These are phyloP conservation scores for Nadsonia starkeyi-henricii DNA, from an alignment of 1,139 yeast genomes.

Conservation along the genomic window DNA sequence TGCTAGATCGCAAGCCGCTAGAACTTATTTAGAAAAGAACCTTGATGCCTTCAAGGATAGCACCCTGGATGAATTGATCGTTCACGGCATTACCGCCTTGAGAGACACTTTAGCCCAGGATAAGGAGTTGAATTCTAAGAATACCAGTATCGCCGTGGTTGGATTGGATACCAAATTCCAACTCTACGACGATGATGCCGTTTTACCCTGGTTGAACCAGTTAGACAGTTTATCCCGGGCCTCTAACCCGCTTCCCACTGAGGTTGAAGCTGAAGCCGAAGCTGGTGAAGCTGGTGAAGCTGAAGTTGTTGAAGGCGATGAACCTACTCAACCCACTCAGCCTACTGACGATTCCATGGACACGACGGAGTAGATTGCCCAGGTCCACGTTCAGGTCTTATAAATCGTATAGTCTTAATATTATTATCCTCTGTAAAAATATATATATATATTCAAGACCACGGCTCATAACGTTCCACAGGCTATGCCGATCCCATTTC, in stretches of 20 bases:
- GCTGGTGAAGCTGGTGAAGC: conserved; percentile 9
- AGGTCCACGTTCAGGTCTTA: no score
- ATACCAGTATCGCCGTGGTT: conserved; percentile 84
- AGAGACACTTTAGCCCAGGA: conserved; percentile 92
- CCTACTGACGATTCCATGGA: conserved; percentile 11
- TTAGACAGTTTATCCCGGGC: conserved; percentile 40
- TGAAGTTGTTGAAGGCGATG: conserved; percentile 8
- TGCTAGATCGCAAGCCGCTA: conserved; percentile 95
- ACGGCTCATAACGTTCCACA: no score
- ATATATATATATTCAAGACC: no score
- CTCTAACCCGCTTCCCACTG: conserved; percentile 12
- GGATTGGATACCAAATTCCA: conserved; percentile 67
- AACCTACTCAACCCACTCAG: conserved; percentile 6
- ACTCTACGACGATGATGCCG: conserved; percentile 74
- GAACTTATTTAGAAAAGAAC: conserved; percentile 85
- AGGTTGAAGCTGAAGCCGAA: conserved; percentile 5
- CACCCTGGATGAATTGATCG: conserved; percentile 58
- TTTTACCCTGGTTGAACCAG: conserved; percentile 59
- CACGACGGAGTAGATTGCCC: conserved; percentile 11
- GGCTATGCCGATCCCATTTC: background rate
- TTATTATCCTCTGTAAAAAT: no score
- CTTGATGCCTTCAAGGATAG: conserved; percentile 52
- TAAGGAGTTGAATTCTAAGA: conserved; percentile 69
- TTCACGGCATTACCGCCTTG: conserved; percentile 80
- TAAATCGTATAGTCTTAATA: no score